phyloP scores from a whole-genome alignment of 345 rosid species.

The Carallia brachiata region DNA sequence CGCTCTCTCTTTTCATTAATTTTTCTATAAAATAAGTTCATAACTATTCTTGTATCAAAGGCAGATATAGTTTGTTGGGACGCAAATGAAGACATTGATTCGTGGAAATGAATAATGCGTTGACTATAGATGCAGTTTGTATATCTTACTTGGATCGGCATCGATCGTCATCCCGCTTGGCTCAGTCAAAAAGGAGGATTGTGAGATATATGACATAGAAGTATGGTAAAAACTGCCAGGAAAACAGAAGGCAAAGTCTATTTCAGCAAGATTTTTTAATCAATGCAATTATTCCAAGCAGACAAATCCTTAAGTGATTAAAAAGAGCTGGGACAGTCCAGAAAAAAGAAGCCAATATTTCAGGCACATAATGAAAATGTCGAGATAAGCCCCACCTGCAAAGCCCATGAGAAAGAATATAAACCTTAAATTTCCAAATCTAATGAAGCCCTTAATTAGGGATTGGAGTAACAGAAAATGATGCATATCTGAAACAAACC shows the following conservation, averaged over 20 bases:
- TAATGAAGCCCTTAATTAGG: background rate
- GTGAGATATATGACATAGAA: constrained; percentile 87
- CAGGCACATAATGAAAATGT: constrained; percentile 96
- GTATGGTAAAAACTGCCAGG: constrained; percentile 79
- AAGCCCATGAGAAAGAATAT: constrained; percentile 1
- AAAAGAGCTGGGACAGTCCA: constrained; percentile 95
- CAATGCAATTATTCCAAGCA: background rate
- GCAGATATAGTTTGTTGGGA: no score
- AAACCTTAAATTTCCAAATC: background rate
- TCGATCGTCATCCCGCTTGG: constrained; percentile 90
- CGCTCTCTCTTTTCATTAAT: no score
- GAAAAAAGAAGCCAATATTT: constrained; percentile 84
- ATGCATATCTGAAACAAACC: background rate
- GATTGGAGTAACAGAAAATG: background rate
- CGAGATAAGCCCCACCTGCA: constrained; percentile 96
- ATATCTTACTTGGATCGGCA: constrained; percentile 86
- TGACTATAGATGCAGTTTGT: constrained; percentile 2
- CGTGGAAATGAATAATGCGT: background rate
- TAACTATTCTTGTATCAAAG: no score
- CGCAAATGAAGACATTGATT: background rate
- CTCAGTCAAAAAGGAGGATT: constrained; percentile 90
- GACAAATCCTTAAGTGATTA: constrained; percentile 52
- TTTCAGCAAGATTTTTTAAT: constrained; percentile 14
- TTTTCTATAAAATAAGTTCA: no score
- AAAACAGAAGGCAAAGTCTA: constrained; percentile 8